phyloP scores from a whole-genome alignment of 2,329 filamentous ascomycete species.

The Paracorniculantispora psalliotae region DNA sequence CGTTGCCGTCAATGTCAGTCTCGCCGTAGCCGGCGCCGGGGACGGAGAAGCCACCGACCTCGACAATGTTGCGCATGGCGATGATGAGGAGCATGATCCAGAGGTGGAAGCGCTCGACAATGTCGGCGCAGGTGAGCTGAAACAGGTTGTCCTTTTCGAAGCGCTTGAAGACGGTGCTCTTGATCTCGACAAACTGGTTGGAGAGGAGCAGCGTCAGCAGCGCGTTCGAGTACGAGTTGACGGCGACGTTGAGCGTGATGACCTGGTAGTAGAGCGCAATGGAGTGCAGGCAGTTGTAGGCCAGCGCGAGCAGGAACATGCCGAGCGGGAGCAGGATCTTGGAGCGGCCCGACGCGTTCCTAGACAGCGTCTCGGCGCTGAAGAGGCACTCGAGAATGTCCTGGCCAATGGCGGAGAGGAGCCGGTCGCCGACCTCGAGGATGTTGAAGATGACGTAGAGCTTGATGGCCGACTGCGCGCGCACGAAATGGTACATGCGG shows the following conservation, averaged over 20 bases:
- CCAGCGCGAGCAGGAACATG: conserved; percentile 82
- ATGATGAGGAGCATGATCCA: conserved; percentile 98
- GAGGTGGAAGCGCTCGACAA: conserved; percentile 94
- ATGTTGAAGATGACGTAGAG: conserved; percentile 99
- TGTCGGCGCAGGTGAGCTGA: conserved; percentile 91
- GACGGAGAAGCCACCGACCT: conserved; percentile 78
- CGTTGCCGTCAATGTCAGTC: conserved; percentile 40
- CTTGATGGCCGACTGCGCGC: conserved; percentile 94
- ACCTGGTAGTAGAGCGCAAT: conserved; percentile 93
- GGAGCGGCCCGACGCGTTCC: conserved; percentile 81
- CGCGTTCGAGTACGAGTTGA: conserved; percentile 97
- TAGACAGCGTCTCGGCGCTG: conserved; percentile 84
- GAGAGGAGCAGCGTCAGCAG: conserved; percentile 87
- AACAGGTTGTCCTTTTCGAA: conserved; percentile 98
- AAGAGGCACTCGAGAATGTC: conserved; percentile 96
- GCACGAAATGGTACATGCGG: conserved; percentile 96
- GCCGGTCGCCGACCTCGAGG: conserved; percentile 83
- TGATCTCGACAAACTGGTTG: conserved; percentile 99
- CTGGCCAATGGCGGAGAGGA: conserved; percentile 87
- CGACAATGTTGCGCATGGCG: conserved; percentile 90
- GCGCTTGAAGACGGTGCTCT: conserved; percentile 96
- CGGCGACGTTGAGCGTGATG: conserved; percentile 93
- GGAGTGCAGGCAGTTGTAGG: conserved; percentile 84
- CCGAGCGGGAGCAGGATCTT: conserved; percentile 85
- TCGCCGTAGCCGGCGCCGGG: conserved; percentile 47